phyloP scores from a whole-genome alignment of 2,329 filamentous ascomycete genomes.

The Esteya vermicola region DNA sequence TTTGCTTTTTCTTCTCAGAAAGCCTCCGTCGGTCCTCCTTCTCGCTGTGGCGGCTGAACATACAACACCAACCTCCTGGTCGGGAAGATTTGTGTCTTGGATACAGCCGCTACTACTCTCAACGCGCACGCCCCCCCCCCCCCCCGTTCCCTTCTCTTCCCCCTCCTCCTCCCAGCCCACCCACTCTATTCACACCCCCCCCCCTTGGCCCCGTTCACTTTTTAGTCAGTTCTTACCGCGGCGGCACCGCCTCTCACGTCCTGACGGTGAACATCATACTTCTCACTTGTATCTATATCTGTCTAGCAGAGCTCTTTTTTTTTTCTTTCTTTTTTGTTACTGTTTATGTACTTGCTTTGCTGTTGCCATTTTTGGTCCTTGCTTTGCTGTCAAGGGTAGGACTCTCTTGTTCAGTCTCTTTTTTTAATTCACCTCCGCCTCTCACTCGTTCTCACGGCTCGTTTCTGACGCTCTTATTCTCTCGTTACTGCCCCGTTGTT shows the following conservation, averaged over 20 bases:
- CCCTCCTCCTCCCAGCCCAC: background rate
- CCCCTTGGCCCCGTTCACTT: slow-evolving; percentile 2
- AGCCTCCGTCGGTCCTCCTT: slow-evolving; percentile 6
- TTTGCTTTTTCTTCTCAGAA: too few species aligned
- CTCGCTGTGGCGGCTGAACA: slow-evolving; percentile 14
- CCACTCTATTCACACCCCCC: background rate
- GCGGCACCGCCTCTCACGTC: slow-evolving; percentile 5
- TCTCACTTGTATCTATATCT: background rate
- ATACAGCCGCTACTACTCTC: slow-evolving; percentile 11
- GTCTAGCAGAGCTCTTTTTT: background rate
- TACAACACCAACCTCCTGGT: slow-evolving; percentile 13
- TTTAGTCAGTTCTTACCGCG: slow-evolving; percentile 5
- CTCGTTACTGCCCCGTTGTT: too few species aligned
- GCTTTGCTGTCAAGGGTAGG: too few species aligned
- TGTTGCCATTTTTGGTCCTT: too few species aligned
- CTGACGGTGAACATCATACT: slow-evolving; percentile 3
- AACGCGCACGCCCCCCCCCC: slow-evolving; percentile 3
- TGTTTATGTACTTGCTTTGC: background rate
- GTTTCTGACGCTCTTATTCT: too few species aligned
- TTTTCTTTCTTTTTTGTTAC: background rate
- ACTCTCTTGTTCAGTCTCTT: background rate
- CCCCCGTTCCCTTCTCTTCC: slow-evolving; percentile 3
- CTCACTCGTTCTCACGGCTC: too few species aligned
- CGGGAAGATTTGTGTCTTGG: slow-evolving; percentile 13
- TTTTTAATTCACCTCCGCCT: background rate